These are phyloP conservation scores for Apiotrichum akiyoshidainum DNA, from an alignment of 1,284 basidiomycete genomes.

Conservation along the genomic window DNA sequence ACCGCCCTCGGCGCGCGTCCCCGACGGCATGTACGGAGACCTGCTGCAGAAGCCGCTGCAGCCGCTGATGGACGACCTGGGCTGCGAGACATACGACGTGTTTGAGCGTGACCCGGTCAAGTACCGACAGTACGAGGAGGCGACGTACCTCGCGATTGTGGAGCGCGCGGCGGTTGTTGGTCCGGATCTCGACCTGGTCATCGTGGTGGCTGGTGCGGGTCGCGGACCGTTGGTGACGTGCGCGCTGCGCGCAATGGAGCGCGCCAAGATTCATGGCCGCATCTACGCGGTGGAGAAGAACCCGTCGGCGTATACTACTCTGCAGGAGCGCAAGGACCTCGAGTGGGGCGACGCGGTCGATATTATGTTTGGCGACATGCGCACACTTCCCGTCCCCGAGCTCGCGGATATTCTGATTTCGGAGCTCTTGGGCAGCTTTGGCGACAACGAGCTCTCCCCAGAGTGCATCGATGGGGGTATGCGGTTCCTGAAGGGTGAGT, in stretches of 20 bases:
- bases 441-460: constrained; percentile 96
- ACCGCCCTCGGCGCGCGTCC: constrained; percentile 68
- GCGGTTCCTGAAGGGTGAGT: constrained; percentile 80
- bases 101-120: constrained; percentile 98
- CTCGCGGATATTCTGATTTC: constrained; percentile 90
- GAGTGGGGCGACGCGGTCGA: constrained; percentile 84
- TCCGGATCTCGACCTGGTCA: constrained; percentile 47
- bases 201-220: constrained; percentile 92
- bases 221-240: constrained; percentile 90
- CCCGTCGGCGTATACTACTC: constrained; percentile 85
- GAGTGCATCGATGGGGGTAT: constrained; percentile 96
- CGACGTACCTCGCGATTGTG: constrained; percentile 73
- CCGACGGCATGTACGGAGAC: constrained; percentile 81
- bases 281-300: constrained; percentile 97
- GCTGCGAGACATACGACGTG: constrained; percentile 91
- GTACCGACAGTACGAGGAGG: constrained; percentile 93
- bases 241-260: constrained; percentile 71
- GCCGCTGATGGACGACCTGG: constrained; percentile 96
- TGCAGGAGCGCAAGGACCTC: constrained; percentile 71
- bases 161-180: constrained; percentile 57
- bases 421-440: constrained; percentile 94
- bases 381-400: constrained; percentile 72
- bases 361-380: constrained; percentile 91
- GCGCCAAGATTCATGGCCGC: constrained; percentile 63
- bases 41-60: constrained; percentile 93